Percentiles rank a stretch among this genome's conserved stretches.
Conservation (phyloP, 1,139 yeast species). For the Yamadazyma epiphylla region DNA sequence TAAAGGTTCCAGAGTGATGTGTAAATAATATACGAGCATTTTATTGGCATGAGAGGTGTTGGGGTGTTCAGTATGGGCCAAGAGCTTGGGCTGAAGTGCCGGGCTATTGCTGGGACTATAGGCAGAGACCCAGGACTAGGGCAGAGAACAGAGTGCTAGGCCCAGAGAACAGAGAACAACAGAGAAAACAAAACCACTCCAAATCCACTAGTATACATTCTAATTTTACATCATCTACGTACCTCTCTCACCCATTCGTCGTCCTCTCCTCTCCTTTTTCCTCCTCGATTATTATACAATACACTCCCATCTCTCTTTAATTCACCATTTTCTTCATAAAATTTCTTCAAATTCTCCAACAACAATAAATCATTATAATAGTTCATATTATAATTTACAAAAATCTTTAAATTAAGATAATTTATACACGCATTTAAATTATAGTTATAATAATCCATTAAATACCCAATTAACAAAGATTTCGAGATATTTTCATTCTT, state of each 20-base stretch:
- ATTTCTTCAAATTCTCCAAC: conserved; percentile 39
- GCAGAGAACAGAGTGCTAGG: no score
- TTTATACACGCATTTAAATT: conserved; percentile 28
- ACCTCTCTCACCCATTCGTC: no score
- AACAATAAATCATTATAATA: conserved; percentile 42
- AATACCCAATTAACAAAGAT: conserved; percentile 33
- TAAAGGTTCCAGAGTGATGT: conserved; percentile 30
- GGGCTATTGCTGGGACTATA: no score
- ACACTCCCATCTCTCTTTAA: conserved; percentile 28
- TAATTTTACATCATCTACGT: no score
- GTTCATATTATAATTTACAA: conserved; percentile 23
- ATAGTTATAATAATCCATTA: conserved; percentile 42
- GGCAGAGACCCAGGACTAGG: no score
- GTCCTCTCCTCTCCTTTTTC: conserved; percentile 29
- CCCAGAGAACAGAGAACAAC: no score
- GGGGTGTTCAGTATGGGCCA: no score
- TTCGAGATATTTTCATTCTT: conserved; percentile 32
- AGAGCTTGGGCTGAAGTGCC: no score
- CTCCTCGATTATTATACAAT: conserved; percentile 28
- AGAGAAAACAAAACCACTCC: not conserved
- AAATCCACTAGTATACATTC: not conserved
- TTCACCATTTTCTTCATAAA: conserved; percentile 29
- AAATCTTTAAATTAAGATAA: conserved; percentile 10
- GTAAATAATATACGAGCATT: no score
- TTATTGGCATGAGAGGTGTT: no score